Percentiles rank a stretch among this genome's conserved stretches.
Conservation (phyloP, 2,329 filamentous ascomycete species). For the Cercospora berteroae region DNA sequence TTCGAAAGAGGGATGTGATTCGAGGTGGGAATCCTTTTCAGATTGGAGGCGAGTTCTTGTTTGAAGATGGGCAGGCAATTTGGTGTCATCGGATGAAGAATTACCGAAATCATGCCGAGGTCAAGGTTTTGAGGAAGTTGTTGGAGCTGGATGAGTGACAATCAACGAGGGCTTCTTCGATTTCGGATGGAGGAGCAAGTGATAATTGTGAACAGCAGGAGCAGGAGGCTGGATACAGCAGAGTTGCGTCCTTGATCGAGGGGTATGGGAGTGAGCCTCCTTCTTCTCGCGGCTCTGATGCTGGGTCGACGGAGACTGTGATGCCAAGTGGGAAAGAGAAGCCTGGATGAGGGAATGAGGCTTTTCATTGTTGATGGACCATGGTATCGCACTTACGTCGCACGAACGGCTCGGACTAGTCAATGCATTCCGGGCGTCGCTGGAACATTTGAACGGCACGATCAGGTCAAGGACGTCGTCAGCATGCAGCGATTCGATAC, state of each 20-base stretch:
- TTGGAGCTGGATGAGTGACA: constrained; percentile 38
- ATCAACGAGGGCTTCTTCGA: background rate
- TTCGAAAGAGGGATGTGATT: constrained; percentile 34
- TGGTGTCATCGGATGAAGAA: constrained; percentile 46
- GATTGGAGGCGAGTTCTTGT: constrained; percentile 44
- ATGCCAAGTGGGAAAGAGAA: background rate
- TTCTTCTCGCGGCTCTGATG: background rate
- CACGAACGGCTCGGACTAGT: too few species aligned
- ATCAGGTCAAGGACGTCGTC: too few species aligned
- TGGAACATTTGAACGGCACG: too few species aligned
- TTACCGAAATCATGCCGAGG: constrained; percentile 40
- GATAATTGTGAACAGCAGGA: background rate
- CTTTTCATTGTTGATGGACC: too few species aligned
- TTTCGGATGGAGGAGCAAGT: background rate
- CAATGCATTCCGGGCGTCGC: too few species aligned
- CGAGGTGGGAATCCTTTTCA: constrained; percentile 41
- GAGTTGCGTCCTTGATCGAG: background rate
- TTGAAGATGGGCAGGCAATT: constrained; percentile 41
- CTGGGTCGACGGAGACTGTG: background rate
- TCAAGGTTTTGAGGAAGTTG: constrained; percentile 37
- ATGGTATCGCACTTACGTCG: too few species aligned
- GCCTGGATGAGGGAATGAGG: background rate
- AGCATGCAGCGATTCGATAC: too few species aligned
- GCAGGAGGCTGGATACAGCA: background rate
- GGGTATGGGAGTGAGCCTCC: background rate